phyloP scores from a whole-genome alignment of 177 flowering plant species.

The Vitis hybrid region DNA sequence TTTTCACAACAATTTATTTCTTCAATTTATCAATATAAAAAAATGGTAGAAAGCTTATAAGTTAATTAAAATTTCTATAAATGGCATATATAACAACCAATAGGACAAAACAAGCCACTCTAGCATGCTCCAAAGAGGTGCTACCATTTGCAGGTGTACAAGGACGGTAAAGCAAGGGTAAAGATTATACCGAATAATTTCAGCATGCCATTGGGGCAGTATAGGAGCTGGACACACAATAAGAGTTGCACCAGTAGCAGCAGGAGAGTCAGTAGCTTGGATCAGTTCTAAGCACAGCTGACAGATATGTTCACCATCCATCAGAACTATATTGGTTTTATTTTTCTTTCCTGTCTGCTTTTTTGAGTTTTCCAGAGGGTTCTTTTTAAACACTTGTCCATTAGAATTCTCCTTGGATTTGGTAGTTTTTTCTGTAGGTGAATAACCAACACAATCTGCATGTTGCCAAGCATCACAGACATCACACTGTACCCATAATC shows the following conservation, averaged over 20 bases:
- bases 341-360: constrained; percentile 32
- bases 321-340: constrained; percentile 31
- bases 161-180: constrained; percentile 5
- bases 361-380: too few relatives aligned
- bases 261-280: constrained; percentile 65
- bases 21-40: too few relatives aligned
- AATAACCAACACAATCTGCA: constrained; percentile 92
- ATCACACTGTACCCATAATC: constrained; percentile 98
- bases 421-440: constrained; percentile 37
- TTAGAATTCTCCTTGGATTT: constrained; percentile 20
- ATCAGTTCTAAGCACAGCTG: constrained; percentile 67
- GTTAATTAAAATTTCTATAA: background rate
- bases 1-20: too few relatives aligned
- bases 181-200: constrained; percentile 68
- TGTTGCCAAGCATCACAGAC: constrained; percentile 99
- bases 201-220: constrained; percentile 88
- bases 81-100: background rate
- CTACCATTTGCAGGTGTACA: background rate
- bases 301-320: constrained; percentile 65
- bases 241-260: constrained; percentile 78
- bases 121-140: background rate
- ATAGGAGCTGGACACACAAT: constrained; percentile 93
- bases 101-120: background rate
- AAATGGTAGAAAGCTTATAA: too few relatives aligned
- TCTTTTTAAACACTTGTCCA: constrained; percentile 7